A percentile compares a stretch with the other conserved stretches of the same genome.
Conservation (phyloP, 371 early-diverging fungal species). For the Mortierella sp. region DNA sequence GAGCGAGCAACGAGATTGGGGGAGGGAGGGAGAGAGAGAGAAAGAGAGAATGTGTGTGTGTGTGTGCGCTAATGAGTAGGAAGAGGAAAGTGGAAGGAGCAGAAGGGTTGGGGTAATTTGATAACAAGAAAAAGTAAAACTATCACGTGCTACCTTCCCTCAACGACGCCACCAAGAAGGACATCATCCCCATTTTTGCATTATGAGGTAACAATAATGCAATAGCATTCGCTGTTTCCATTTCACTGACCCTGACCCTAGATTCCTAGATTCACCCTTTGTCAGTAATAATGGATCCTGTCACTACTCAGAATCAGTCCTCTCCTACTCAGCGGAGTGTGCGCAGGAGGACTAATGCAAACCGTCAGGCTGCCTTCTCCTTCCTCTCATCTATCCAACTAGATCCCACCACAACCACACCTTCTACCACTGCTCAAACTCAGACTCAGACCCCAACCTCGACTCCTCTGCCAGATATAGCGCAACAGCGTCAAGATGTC, state of each 20-base stretch:
- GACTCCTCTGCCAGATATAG: background rate
- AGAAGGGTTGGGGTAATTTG: too few relatives aligned
- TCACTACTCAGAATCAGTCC: background rate
- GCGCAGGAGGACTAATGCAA: constrained; percentile 29
- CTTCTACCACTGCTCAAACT: background rate
- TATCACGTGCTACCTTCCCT: background rate
- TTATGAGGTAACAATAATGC: too few relatives aligned
- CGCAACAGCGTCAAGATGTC: background rate
- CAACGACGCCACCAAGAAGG: too few relatives aligned
- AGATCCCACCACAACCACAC: constrained; percentile 8
- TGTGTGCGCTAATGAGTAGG: too few relatives aligned
- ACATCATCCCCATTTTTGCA: too few relatives aligned
- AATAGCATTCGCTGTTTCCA: too few relatives aligned
- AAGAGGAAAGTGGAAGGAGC: background rate
- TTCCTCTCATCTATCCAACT: constrained; percentile 49
- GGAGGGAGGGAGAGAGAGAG: too few relatives aligned
- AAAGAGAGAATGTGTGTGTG: background rate
- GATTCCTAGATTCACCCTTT: background rate
- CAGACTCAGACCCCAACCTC: background rate
- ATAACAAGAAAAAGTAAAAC: background rate
- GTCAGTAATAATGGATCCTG: background rate
- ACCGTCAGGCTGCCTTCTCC: constrained; percentile 47
- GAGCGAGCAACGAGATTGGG: background rate
- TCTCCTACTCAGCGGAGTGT: constrained; percentile 4
- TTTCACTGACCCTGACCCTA: too few relatives aligned